phyloP scores from a whole-genome alignment of 169 alveolate species.

The Hammondia hammondi region DNA sequence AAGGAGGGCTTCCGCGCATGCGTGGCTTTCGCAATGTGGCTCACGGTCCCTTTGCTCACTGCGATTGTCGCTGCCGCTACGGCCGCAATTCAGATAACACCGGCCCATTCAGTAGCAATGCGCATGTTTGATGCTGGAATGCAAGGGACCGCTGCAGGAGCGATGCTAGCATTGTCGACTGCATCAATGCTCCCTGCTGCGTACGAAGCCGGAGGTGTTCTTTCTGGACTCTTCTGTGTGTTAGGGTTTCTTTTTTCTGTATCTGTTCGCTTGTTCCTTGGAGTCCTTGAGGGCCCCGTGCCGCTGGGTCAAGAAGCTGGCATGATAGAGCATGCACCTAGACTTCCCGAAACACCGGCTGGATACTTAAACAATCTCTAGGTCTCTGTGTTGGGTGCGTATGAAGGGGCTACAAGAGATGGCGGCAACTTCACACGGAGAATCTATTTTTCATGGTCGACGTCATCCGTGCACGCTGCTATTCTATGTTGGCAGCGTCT shows the following conservation, averaged over 20 bases:
- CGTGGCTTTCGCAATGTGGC: background rate
- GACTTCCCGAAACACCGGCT: background rate
- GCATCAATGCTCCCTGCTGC: slow-evolving; percentile 43
- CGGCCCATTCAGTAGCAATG: background rate
- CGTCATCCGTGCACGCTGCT: too few species aligned
- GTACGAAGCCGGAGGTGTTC: slow-evolving; percentile 26
- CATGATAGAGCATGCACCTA: background rate
- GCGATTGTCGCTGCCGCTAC: background rate
- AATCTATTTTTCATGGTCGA: too few species aligned
- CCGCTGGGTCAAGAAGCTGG: slow-evolving; percentile 34
- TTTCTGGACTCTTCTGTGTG: slow-evolving; percentile 7
- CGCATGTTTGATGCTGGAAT: slow-evolving; percentile 32
- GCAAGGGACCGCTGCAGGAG: slow-evolving; percentile 43
- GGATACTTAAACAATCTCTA: background rate
- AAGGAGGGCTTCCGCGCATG: slow-evolving; percentile 34
- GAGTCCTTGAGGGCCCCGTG: slow-evolving; percentile 32
- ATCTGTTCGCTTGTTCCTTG: slow-evolving; percentile 24
- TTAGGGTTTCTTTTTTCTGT: slow-evolving; percentile 19
- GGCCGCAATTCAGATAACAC: background rate
- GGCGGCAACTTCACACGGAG: too few species aligned
- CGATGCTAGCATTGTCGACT: slow-evolving; percentile 38
- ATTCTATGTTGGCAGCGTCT: too few species aligned
- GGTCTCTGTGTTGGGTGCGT: background rate
- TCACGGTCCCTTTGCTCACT: background rate
- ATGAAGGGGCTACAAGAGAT: background rate